phyloP scores from a whole-genome alignment of 768 basidiomycete genomes.

The Mycena metata region DNA sequence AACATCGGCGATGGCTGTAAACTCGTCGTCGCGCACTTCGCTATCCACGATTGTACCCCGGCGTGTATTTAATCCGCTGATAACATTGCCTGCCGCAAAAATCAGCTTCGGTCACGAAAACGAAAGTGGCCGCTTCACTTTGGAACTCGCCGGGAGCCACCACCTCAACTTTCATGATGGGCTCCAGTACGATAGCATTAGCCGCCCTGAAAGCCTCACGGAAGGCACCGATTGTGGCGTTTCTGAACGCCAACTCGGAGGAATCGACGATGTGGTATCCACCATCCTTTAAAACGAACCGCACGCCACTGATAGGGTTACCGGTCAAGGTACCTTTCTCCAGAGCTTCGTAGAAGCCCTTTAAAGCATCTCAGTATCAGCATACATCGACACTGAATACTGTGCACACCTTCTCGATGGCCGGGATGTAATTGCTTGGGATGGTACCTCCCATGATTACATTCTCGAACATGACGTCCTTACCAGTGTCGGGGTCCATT shows the following conservation, averaged over 20 bases:
- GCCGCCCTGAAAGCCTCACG: conserved; percentile 87
- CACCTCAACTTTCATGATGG: conserved; percentile 99
- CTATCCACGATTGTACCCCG: conserved; percentile 96
- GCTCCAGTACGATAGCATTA: conserved; percentile 88
- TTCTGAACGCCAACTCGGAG: conserved; percentile 94
- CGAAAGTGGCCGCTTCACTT: conserved; percentile 57
- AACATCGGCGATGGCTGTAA: conserved; percentile 91
- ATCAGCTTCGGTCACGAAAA: conserved; percentile 11
- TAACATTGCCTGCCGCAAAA: conserved; percentile 74
- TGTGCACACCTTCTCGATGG: conserved; percentile 84
- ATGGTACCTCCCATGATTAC: conserved; percentile 93
- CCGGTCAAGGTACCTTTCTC: conserved; percentile 93
- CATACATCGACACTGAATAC: background rate
- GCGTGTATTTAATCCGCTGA: conserved; percentile 92
- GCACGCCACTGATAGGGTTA: conserved; percentile 87
- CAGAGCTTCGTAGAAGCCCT: conserved; percentile 96
- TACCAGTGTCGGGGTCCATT: conserved; percentile 77
- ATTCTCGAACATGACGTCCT: conserved; percentile 88
- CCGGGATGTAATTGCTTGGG: conserved; percentile 92
- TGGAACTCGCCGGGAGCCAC: conserved; percentile 98
- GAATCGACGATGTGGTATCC: conserved; percentile 95
- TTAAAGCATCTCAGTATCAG: background rate
- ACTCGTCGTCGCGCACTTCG: conserved; percentile 97
- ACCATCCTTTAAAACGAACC: conserved; percentile 92
- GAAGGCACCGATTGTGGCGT: conserved; percentile 93